phyloP scores from a whole-genome alignment of 352 stramenopile species.

The Phytophthora hibernalis region DNA sequence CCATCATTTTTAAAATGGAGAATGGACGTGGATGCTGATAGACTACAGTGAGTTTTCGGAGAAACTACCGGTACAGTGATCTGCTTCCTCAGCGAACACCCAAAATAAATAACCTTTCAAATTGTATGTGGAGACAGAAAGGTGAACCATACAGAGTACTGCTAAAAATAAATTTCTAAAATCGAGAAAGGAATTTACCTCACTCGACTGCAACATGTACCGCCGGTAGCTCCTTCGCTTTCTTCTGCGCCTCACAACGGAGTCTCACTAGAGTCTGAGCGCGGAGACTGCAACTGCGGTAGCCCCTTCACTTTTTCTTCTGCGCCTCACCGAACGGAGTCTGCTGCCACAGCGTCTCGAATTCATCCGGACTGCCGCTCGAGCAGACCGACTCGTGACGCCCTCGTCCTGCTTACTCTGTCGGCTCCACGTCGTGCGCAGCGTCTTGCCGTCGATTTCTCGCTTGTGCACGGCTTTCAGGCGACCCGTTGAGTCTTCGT shows the following conservation, averaged over 20 bases:
- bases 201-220: no score
- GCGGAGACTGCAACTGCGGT: background rate
- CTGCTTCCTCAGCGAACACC: no score
- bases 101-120: no score
- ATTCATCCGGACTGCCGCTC: conserved; percentile 52
- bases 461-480: conserved; percentile 73
- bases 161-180: no score
- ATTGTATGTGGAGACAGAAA: no score
- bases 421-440: conserved; percentile 63
- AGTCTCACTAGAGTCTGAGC: no score
- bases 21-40: background rate
- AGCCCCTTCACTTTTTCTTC: conserved; percentile 44
- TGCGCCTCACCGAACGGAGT: conserved; percentile 63
- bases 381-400: conserved; percentile 55
- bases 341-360: conserved; percentile 62
- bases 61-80: no score
- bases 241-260: no score
- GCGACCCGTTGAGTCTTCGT: conserved; percentile 56
- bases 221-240: no score
- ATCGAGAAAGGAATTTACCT: no score
- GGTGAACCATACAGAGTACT: no score
- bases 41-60: background rate
- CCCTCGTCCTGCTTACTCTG: conserved; percentile 54
- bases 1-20: background rate
- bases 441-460: conserved; percentile 48